Evolutionary conservation across 2,329 filamentous ascomycete species (phyloP), one percentile per base, ranked within the genome.

Genomic region (Gnomoniopsis smithogilvyi): DNA sequence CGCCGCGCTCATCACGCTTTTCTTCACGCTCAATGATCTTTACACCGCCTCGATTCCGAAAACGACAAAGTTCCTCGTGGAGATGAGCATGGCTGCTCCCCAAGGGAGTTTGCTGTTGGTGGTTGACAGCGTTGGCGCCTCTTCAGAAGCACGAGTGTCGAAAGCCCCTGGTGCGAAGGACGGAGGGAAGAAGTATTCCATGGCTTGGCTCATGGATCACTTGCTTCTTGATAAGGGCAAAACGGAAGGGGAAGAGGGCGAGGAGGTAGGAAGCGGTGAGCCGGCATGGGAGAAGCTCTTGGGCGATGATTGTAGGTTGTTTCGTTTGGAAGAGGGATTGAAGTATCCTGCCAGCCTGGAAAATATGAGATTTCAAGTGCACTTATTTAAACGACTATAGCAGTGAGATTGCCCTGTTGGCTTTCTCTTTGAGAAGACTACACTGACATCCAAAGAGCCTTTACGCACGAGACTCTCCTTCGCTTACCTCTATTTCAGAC

Each of bases 1-100:
- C 3, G 33, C 54, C 3, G 38, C 57, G 3, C 45, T 64, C 2
- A 14, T 62, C 10, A 62, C 62, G 14, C 58, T 62, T 0, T 43
- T 62, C 14, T 59, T 62, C 54, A 64, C 63, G 7, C 33, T 64
- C 3, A 64, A 62, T 36, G 62, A 64, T 17, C 60, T 64, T 6
- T 64, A 64, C 47, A 56, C 51, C 6, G 54, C 57, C 2, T 64
- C 62, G 21, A 56, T 64, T 17, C 47, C 49, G 3, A 46, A 46
- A 6, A 60, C 62, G 6, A 64, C 60, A 2, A 43, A 48, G 4
- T 58, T 64, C 15, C 38, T 64, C 43, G 53, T 59, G 6, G 54
- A 26, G 21, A 10, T 64, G 1, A 64, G 56, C 3, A 36, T 33
- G 7, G 47, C 51, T 19, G 54, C 50, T 12, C 60, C 62, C 8